Evolutionary conservation across 768 basidiomycete species (phyloP), one percentile per base, ranked within the genome.

Genomic region (Tricholoma sp.): DNA sequence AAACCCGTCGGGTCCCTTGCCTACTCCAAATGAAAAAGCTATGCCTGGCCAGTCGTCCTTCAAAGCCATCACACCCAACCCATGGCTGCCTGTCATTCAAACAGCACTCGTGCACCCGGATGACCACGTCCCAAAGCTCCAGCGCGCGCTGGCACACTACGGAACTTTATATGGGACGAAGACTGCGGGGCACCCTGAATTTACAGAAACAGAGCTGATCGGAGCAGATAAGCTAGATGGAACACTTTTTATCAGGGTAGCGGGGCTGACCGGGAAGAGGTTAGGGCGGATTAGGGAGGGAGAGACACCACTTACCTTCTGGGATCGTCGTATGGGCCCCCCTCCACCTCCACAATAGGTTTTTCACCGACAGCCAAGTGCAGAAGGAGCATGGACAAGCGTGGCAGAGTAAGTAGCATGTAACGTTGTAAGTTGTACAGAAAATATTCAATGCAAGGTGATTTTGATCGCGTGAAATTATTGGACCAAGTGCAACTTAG

Each of bases 151-250:
- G 1, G 70, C 73, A 10, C 69, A 72, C 57, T 80, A 34, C 24
- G 56, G 57, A 7, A 42, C 62, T 15, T 8, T 68, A 13, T 68
- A 65, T 51, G 64, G 74, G 41, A 42, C 10, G 41, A 71, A 77
- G 33, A 55, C 59, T 8, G 51, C 60, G 12, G 62, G 64, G 8
- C 47, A 54, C 48, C 52, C 59, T 29, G 57, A 65, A 54, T 64
- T 69, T 50, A 61, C 68, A 28, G 63, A 63, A 1, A 75, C 75
- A 11, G 72, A 81, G 50, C 67, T 85, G 42, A 71, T 74, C 12
- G 85, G 79, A n/a, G 76, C 75, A 6, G 80, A 81, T 52, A 64
- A 71, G 39, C 60, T 79, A 29, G 87, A 89, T 64, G 87, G 87
- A 8, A 80, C 79, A 15, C 61, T 90, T 49, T 90, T 90, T 64